phyloP scores from a whole-genome alignment of 2,329 filamentous ascomycete genomes.

The Pseudocercospora musae region DNA sequence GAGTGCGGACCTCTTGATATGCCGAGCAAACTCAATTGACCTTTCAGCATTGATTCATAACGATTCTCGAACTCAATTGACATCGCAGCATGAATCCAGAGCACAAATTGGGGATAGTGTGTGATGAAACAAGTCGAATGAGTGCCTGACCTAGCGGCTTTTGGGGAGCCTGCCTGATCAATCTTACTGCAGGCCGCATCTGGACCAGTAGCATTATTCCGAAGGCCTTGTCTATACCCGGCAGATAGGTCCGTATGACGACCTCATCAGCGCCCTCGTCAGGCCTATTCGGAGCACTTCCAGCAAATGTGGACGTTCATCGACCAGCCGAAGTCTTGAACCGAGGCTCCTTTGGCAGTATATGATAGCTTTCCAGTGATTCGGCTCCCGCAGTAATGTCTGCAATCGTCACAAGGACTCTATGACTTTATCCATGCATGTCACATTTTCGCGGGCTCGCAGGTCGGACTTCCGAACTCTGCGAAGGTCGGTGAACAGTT shows the following conservation, averaged over 20 bases:
- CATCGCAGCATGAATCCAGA: neutral
- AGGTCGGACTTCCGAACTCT: neutral
- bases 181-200: neutral
- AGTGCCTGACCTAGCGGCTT: neutral
- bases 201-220: neutral
- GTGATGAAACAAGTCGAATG: neutral
- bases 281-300: neutral
- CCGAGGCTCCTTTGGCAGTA: too few relatives aligned
- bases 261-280: neutral
- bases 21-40: neutral
- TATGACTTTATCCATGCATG: neutral
- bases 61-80: neutral
- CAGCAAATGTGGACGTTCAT: neutral
- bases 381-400: too few relatives aligned
- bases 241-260: neutral
- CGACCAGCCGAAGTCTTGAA: neutral
- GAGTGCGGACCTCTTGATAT: slow-evolving; percentile 1
- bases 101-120: neutral
- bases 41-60: neutral
- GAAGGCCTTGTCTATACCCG: neutral
- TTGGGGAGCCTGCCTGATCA: neutral
- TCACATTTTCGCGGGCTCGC: neutral
- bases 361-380: too few relatives aligned
- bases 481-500: neutral
- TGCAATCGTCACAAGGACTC: neutral